Evolutionary conservation across 2,329 filamentous ascomycete genomes (phyloP).

Genomic region (Aspergillus novoparasiticus): DNA sequence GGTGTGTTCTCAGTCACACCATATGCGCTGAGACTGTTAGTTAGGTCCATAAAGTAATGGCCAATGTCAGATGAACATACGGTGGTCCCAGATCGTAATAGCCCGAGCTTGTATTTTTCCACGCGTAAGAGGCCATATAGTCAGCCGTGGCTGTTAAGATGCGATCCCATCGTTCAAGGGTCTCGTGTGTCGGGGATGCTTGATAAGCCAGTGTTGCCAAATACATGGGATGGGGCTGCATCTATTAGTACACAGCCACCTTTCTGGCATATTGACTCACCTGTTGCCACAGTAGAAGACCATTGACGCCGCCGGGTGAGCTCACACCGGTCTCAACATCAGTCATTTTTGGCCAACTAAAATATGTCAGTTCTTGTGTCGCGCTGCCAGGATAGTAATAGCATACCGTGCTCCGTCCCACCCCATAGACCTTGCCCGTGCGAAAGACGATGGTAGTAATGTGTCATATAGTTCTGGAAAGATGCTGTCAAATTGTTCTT

Average conservation of each 20-base stretch:
- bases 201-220: constrained; percentile 15
- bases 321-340: constrained; percentile 16
- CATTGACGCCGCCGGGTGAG: constrained; percentile 20
- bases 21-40: constrained; percentile 10
- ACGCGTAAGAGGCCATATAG: constrained; percentile 19
- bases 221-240: constrained; percentile 20
- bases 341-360: constrained; percentile 22
- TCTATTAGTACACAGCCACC: neutral
- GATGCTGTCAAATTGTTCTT: constrained; percentile 16
- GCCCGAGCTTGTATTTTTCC: constrained; percentile 15
- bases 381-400: neutral
- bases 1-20: constrained; percentile 21
- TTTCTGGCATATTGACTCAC: neutral
- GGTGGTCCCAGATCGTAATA: constrained; percentile 21
- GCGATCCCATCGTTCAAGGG: constrained; percentile 14
- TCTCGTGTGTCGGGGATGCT: constrained; percentile 9
- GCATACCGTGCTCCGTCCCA: constrained; percentile 18
- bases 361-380: neutral
- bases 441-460: constrained; percentile 12
- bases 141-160: constrained; percentile 16
- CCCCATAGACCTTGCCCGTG: constrained; percentile 14
- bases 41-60: no score
- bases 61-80: no score
- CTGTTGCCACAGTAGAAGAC: constrained; percentile 19
- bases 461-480: constrained; percentile 16